These are phyloP conservation scores for Hortiboletus flavorubellus DNA, from an alignment of 768 basidiomycete species.

Conservation along the genomic window DNA sequence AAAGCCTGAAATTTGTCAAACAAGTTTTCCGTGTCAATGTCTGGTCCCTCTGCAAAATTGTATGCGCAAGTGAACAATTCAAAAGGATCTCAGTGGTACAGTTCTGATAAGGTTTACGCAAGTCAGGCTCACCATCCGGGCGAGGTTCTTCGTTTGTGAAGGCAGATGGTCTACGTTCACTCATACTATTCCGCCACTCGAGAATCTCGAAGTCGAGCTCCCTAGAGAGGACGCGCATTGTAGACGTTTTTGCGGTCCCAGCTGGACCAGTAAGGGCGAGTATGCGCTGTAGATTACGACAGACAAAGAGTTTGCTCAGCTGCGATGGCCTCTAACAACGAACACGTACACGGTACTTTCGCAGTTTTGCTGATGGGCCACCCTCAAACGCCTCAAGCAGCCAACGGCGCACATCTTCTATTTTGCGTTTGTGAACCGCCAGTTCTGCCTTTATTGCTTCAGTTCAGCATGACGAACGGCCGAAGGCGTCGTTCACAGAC, in stretches of 20 bases:
- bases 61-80: background rate
- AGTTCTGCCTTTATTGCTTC: slow-evolving; percentile 52
- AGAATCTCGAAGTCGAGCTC: slow-evolving; percentile 78
- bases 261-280: slow-evolving; percentile 85
- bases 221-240: slow-evolving; percentile 66
- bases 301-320: background rate
- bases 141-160: slow-evolving; percentile 18
- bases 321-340: background rate
- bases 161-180: slow-evolving; percentile 39
- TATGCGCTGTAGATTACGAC: slow-evolving; percentile 55
- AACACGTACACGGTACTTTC: slow-evolving; percentile 68
- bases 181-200: slow-evolving; percentile 78
- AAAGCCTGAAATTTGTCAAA: slow-evolving; percentile 75
- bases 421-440: slow-evolving; percentile 76
- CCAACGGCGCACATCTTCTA: slow-evolving; percentile 77
- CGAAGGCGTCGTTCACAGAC: background rate
- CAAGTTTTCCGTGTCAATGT: slow-evolving; percentile 26
- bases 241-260: slow-evolving; percentile 88
- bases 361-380: slow-evolving; percentile 57
- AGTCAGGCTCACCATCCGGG: slow-evolving; percentile 6
- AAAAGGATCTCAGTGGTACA: no score
- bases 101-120: background rate
- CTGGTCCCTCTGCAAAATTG: slow-evolving; percentile 9
- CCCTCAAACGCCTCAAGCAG: slow-evolving; percentile 68
- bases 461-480: slow-evolving; percentile 1